Percentiles rank a stretch among this genome's conserved stretches.
Evolutionary conservation across 179 eudicot genomes (phyloP).

Genomic region (Corrigiola litoralis): DNA sequence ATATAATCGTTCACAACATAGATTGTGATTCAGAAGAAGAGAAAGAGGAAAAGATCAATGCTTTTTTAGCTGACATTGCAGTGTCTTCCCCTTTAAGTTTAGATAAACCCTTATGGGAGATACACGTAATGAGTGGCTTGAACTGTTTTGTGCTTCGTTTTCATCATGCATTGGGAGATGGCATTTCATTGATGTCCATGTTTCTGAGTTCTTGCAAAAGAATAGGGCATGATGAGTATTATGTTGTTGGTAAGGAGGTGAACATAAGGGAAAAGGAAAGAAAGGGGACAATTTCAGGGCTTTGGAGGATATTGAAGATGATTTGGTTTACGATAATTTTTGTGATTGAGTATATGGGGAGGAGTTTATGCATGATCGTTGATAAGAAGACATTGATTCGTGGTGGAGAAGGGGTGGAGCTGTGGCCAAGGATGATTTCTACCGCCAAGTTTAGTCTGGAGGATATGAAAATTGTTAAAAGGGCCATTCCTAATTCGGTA

Average conservation of each 20-base stretch:
- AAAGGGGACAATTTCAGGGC: neutral
- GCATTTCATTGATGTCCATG: slow-evolving; percentile 32
- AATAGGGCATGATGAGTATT: neutral
- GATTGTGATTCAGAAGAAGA: neutral
- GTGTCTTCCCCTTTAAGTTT: slow-evolving; percentile 19
- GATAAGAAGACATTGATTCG: slow-evolving; percentile 53
- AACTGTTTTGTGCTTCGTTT: slow-evolving; percentile 19
- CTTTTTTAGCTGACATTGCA: slow-evolving; percentile 29
- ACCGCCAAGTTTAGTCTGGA: slow-evolving; percentile 63
- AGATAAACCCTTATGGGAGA: slow-evolving; percentile 39
- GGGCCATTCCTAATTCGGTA: slow-evolving; percentile 47
- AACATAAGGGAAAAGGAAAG: neutral
- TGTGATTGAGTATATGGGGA: slow-evolving; percentile 31
- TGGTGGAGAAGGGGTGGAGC: slow-evolving; percentile 82
- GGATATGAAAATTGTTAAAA: slow-evolving; percentile 65
- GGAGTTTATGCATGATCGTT: slow-evolving; percentile 46
- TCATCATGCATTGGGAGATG: slow-evolving; percentile 40
- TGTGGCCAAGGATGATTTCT: slow-evolving; percentile 62
- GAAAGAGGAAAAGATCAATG: slow-evolving; percentile 10
- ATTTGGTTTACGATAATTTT: slow-evolving; percentile 39
- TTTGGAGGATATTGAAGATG: slow-evolving; percentile 23
- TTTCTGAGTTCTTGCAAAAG: slow-evolving; percentile 14
- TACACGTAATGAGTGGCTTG: slow-evolving; percentile 17
- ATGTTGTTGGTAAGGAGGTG: neutral
- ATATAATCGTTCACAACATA: slow-evolving; percentile 17